Conservation (phyloP, 306 rosid genomes). For the Cucurbita ficifolia region DNA sequence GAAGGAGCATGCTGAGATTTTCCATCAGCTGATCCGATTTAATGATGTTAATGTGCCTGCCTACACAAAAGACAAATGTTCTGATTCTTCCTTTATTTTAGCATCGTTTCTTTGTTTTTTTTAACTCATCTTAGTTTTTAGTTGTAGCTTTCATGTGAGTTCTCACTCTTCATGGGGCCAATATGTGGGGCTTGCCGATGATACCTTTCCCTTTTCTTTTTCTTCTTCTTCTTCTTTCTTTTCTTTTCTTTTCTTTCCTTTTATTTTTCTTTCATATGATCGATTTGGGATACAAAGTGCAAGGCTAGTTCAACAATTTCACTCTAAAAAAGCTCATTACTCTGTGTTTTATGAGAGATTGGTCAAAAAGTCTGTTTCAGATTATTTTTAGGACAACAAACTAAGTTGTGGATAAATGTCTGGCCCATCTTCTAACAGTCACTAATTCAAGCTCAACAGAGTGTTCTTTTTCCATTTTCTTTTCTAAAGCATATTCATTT, state of each 20-base stretch:
- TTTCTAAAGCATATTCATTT: background rate
- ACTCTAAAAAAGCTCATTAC: background rate
- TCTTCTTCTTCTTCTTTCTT: background rate
- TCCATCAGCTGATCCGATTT: constrained; percentile 5
- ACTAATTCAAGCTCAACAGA: background rate
- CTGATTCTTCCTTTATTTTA: background rate
- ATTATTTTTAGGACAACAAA: background rate
- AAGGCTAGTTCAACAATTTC: background rate
- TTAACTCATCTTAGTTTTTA: background rate
- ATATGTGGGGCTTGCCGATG: constrained; percentile 2
- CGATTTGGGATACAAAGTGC: background rate
- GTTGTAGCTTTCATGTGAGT: constrained; percentile 4
- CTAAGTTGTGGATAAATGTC: background rate
- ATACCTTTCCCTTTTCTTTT: constrained; percentile 9
- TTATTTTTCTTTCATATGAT: background rate
- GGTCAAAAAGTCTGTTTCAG: background rate
- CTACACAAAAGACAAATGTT: constrained; percentile 8
- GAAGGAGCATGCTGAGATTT: constrained; percentile 4
- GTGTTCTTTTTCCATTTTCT: background rate
- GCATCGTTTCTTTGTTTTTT: background rate
- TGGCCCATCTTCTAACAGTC: background rate
- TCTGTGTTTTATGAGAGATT: background rate
- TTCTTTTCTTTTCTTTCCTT: background rate
- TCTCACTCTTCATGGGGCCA: background rate
- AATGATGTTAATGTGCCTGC: constrained; percentile 1